Percentiles rank a stretch among this genome's conserved stretches.
phyloP scores from a whole-genome alignment of 2,329 filamentous ascomycete genomes.

The Fusarium duplospermum region DNA sequence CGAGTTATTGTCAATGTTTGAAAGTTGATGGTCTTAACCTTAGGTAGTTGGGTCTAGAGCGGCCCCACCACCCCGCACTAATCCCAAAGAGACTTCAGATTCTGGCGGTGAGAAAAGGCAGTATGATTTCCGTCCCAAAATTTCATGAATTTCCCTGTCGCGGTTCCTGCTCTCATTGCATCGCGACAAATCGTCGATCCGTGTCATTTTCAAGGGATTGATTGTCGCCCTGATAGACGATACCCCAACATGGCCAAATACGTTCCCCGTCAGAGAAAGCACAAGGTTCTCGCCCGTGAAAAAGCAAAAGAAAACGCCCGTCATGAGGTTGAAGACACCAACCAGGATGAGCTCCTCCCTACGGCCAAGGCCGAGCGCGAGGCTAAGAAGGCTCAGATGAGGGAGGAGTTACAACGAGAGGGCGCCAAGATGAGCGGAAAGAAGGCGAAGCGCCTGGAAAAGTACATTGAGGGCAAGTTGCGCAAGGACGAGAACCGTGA shows the following conservation, averaged over 20 bases:
- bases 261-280: conserved; percentile 74
- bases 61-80: conserved; percentile 51
- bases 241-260: conserved; percentile 62
- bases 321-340: conserved; percentile 53
- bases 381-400: conserved; percentile 66
- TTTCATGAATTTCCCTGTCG: conserved; percentile 43
- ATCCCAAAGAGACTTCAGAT: conserved; percentile 43
- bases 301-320: conserved; percentile 59
- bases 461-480: conserved; percentile 87
- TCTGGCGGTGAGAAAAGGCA: conserved; percentile 53
- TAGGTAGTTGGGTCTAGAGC: conserved; percentile 21
- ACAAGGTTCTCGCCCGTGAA: conserved; percentile 74
- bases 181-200: conserved; percentile 26
- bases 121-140: conserved; percentile 49
- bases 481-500: conserved; percentile 92
- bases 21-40: conserved; percentile 14
- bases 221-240: conserved; percentile 16
- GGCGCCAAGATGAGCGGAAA: conserved; percentile 70
- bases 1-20: conserved; percentile 11
- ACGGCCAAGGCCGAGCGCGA: conserved; percentile 62
- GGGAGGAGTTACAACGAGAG: conserved; percentile 63
- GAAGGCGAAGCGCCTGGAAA: conserved; percentile 74
- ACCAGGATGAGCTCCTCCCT: conserved; percentile 50
- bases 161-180: conserved; percentile 18
- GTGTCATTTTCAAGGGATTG: conserved; percentile 17